Evolutionary conservation across 73 alveolate species (phyloP).

Genomic region (Paramecium pentaurelia): DNA sequence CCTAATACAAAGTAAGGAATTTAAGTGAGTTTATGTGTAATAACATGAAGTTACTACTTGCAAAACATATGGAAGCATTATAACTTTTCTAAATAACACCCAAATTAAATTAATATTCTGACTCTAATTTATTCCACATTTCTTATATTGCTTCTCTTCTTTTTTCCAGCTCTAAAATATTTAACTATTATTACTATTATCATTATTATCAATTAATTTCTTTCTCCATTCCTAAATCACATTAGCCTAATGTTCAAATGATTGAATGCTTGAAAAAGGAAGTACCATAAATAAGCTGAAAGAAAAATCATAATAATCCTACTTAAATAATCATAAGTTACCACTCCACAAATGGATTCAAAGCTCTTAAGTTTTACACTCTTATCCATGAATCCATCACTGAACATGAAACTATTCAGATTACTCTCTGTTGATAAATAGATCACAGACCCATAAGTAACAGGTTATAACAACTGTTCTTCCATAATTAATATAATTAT

Average conservation of each 20-base stretch:
- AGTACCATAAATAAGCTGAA: slow-evolving; percentile 56
- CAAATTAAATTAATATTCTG: slow-evolving; percentile 47
- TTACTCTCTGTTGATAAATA: slow-evolving; percentile 34
- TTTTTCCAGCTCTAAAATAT: neutral
- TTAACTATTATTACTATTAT: neutral
- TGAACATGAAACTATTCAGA: slow-evolving; percentile 29
- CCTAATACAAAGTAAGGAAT: slow-evolving; percentile 41
- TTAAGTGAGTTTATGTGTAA: slow-evolving; percentile 48
- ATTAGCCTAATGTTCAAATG: slow-evolving; percentile 26
- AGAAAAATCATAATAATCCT: slow-evolving; percentile 52
- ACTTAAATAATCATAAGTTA: neutral
- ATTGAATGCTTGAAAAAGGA: slow-evolving; percentile 33
- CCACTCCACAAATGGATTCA: neutral
- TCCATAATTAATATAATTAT: neutral
- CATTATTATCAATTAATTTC: neutral
- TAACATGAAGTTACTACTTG: slow-evolving; percentile 52
- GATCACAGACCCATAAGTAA: slow-evolving; percentile 32
- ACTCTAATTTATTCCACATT: slow-evolving; percentile 41
- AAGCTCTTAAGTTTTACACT: slow-evolving; percentile 11
- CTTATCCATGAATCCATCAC: slow-evolving; percentile 41
- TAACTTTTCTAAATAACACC: slow-evolving; percentile 26
- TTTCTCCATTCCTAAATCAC: slow-evolving; percentile 22
- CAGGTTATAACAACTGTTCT: slow-evolving; percentile 33
- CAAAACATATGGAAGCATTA: neutral
- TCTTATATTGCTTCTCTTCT: slow-evolving; percentile 46